phyloP scores from a whole-genome alignment of 495 filamentous ascomycete species.

The Amniculicola lignicola region DNA sequence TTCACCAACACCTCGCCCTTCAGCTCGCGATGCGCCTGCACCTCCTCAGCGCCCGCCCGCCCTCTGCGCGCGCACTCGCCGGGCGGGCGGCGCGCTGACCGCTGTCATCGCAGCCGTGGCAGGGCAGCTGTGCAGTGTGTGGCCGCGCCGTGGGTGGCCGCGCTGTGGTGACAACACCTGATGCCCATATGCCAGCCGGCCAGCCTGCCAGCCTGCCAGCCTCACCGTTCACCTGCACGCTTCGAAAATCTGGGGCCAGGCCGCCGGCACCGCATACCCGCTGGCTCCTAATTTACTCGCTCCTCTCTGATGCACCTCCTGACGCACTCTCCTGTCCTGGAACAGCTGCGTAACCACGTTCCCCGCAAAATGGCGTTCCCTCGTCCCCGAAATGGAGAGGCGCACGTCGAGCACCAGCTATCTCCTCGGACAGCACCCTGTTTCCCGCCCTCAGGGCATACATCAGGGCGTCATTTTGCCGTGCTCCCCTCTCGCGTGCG shows the following conservation, averaged over 20 bases:
- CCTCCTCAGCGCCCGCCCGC: background rate
- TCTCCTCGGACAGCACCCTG: slow-evolving; percentile 17
- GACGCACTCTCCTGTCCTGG: background rate
- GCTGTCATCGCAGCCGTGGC: background rate
- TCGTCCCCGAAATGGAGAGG: slow-evolving; percentile 12
- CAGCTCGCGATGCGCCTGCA: background rate
- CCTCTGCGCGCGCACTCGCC: too few species aligned
- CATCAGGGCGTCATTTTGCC: background rate
- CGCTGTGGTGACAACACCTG: background rate
- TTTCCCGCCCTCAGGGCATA: background rate
- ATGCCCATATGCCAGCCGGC: background rate
- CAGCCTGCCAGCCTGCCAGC: background rate
- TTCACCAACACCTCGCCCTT: background rate
- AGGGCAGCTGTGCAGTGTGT: background rate
- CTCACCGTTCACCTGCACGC: background rate
- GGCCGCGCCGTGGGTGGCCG: background rate
- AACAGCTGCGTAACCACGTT: background rate
- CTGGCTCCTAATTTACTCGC: background rate
- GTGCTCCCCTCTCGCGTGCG: background rate
- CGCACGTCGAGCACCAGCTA: slow-evolving; percentile 3
- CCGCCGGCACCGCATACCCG: background rate
- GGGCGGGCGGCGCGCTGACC: too few species aligned
- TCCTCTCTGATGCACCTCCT: slow-evolving; percentile 1
- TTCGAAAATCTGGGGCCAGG: background rate
- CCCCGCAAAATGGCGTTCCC: slow-evolving; percentile 24